phyloP scores from a whole-genome alignment of 352 stramenopile species.

The Stephanocyclus meneghinianus region DNA sequence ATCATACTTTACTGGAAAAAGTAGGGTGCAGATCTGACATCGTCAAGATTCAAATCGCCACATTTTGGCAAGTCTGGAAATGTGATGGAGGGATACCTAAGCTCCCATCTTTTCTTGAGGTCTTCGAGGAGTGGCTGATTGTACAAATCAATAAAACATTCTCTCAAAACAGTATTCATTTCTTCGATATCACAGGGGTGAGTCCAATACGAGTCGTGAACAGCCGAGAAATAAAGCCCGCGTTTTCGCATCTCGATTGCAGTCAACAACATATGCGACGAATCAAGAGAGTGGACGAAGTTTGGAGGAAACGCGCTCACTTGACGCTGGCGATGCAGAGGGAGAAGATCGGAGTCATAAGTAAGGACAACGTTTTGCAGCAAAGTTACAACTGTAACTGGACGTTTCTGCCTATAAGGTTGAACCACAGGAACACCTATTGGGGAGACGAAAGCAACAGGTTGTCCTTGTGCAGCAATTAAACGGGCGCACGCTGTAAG shows the following conservation, averaged over 20 bases:
- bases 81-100: conserved; percentile 92
- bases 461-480: conserved; percentile 85
- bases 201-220: conserved; percentile 99
- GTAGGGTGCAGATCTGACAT: conserved; percentile 94
- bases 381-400: conserved; percentile 89
- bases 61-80: conserved; percentile 92
- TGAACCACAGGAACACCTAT: conserved; percentile 98
- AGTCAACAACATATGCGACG: conserved; percentile 99
- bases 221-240: conserved; percentile 91
- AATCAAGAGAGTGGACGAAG: conserved; percentile 99
- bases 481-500: conserved; percentile 83
- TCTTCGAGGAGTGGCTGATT: conserved; percentile 94
- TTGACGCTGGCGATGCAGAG: conserved; percentile 86
- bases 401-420: conserved; percentile 91
- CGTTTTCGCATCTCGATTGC: conserved; percentile 92
- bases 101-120: conserved; percentile 88
- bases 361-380: conserved; percentile 80
- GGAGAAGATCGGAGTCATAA: conserved; percentile 82
- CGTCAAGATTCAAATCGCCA: conserved; percentile 91
- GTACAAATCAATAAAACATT: conserved; percentile 98
- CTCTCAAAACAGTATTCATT: conserved; percentile 92
- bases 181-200: conserved; percentile 93
- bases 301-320: conserved; percentile 98
- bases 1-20: conserved; percentile 94
- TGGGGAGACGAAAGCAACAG: conserved; percentile 98